Percentiles rank a stretch among this genome's conserved stretches.
Evolutionary conservation across 1,284 basidiomycete genomes (phyloP).

Genomic region (Gomphus bonarii): DNA sequence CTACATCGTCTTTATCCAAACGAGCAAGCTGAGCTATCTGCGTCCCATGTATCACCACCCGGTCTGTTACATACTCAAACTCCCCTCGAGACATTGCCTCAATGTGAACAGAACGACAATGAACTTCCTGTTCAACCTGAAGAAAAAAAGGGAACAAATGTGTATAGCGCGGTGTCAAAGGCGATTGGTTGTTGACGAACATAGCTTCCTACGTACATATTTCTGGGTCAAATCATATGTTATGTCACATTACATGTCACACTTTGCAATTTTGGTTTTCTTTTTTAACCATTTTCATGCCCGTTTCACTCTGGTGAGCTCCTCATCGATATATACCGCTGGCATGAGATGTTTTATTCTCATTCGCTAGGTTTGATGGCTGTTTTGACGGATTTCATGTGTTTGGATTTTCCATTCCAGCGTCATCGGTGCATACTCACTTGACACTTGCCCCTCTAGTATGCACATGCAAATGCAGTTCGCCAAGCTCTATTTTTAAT

Average conservation of each 20-base stretch:
- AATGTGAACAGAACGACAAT: neutral
- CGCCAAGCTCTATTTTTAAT: constrained; percentile 12
- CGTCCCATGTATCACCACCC: neutral
- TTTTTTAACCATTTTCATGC: neutral
- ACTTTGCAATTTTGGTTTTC: neutral
- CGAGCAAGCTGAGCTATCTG: neutral
- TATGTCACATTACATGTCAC: neutral
- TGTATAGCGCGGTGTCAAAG: neutral
- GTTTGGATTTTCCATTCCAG: neutral
- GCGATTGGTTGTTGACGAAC: neutral
- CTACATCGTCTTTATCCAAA: neutral
- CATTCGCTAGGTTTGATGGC: constrained; percentile 13
- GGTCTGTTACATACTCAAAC: neutral
- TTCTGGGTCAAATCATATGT: too few relatives aligned
- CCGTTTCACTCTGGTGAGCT: neutral
- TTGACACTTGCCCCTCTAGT: neutral
- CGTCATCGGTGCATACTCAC: neutral
- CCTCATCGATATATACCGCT: neutral
- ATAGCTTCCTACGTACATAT: neutral
- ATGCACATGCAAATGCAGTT: constrained; percentile 15
- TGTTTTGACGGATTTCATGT: constrained; percentile 16
- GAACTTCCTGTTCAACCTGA: neutral
- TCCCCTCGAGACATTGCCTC: neutral
- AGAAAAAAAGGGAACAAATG: neutral
- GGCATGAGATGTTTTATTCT: neutral